Base-by-base conservation (phyloP, 1,284 basidiomycete genomes). In the Garcileccinum viscosum region DNA sequence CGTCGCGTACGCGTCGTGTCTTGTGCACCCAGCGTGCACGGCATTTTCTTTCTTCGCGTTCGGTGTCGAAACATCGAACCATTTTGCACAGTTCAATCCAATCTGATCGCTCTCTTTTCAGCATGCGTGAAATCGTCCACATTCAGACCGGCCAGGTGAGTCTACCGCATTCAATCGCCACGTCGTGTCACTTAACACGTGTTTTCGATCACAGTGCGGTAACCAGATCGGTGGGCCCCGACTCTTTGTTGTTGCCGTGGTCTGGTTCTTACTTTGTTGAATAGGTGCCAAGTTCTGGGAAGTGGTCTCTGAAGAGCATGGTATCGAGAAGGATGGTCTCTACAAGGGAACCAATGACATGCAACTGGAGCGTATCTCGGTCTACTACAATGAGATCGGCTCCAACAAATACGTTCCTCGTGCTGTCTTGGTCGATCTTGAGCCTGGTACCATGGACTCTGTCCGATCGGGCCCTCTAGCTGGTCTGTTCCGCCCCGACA, bases 201-300 rank as follows among this genome's bases (percentile, higher is more conserved):
- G 70, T 76, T 72, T 76, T 73, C 63, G 64, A 69, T 64, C 58
- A 38, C 83, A 97, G 94, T 97, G 96, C 82, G 96, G 96, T 89
- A 97, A 97, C 93, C 95, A 97, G 87, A 97, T 97, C 80, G 95
- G 95, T 95, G 77, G 72, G 88, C 76, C 72, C 71, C 69, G 67
- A 59, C 72, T 32, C 12, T n/a, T 35, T 2, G 32, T n/a, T 35
- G 30, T 17, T 19, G 14, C 58, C 12, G 19, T 35, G n/a, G 40
- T 19, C 42, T 47, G 62, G 35, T 19, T 14, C 37, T 64, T 63
- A 37, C 66, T 67, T 68, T 68, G 33, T 64, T 47, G 67, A 74
- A 33, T 72, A 94, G 93, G 94, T 93, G 94, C 95, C 88, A 98
- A 98, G 86, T 98, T 99, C 92, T 98, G 96, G 97, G 96, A 94